phyloP scores from a whole-genome alignment of 441 rosid genomes.

The Erodium texanum region DNA sequence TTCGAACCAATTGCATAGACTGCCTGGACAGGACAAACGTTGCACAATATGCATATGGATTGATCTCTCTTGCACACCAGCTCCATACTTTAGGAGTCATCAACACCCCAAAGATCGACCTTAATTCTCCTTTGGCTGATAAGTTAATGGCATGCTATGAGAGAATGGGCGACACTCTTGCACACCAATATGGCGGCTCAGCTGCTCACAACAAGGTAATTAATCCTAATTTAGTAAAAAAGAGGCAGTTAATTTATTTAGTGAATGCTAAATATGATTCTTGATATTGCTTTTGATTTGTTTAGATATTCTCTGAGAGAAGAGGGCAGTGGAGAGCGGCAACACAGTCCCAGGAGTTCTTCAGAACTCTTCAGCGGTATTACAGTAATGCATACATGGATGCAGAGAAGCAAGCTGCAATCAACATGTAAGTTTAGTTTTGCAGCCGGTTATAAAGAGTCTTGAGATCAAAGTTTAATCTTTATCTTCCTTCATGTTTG shows the following conservation, averaged over 20 bases:
- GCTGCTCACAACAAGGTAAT: slow-evolving; percentile 99
- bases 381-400: slow-evolving; percentile 97
- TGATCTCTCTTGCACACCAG: slow-evolving; percentile 89
- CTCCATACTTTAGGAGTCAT: slow-evolving; percentile 69
- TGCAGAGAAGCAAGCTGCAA: slow-evolving; percentile 94
- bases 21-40: slow-evolving; percentile 99
- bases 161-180: slow-evolving; percentile 98
- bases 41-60: slow-evolving; percentile 96
- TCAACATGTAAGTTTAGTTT: slow-evolving; percentile 63
- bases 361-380: slow-evolving; percentile 95
- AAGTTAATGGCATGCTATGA: slow-evolving; percentile 83
- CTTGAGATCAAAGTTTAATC: slow-evolving; percentile 1
- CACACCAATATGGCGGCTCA: slow-evolving; percentile 98
- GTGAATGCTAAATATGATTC: neutral
- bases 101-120: slow-evolving; percentile 58
- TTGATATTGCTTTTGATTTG: slow-evolving; percentile 14
- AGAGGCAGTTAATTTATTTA: neutral
- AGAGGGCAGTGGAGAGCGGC: slow-evolving; percentile 99
- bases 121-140: slow-evolving; percentile 75
- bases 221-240: too few species aligned
- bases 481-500: slow-evolving; percentile 13
- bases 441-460: neutral
- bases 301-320: slow-evolving; percentile 82
- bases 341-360: slow-evolving; percentile 98
- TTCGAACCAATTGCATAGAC: slow-evolving; percentile 97